A percentile compares a stretch with the other conserved stretches of the same genome.
These are phyloP conservation scores for Ceratobasidium sp. DNA, from an alignment of 1,284 basidiomycete species.

Conservation along the genomic window DNA sequence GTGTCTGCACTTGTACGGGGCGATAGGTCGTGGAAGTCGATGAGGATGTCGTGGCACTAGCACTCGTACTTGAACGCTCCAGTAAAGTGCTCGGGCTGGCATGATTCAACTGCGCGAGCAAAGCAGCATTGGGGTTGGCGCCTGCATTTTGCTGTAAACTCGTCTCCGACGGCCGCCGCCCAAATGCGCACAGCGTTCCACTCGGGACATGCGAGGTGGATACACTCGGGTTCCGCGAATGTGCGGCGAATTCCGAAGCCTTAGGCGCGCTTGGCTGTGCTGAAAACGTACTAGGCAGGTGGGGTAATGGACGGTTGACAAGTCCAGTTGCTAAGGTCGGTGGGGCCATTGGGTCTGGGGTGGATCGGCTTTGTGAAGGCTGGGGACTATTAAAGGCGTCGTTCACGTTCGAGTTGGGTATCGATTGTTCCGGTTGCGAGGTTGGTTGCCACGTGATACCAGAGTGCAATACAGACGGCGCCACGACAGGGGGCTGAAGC, in stretches of 20 bases:
- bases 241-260: neutral
- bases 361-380: neutral
- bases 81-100: slow-evolving; percentile 9
- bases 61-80: slow-evolving; percentile 10
- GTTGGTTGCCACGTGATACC: slow-evolving; percentile 27
- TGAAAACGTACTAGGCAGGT: slow-evolving; percentile 15
- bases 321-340: neutral
- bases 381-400: slow-evolving; percentile 20
- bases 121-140: slow-evolving; percentile 1
- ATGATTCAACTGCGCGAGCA: slow-evolving; percentile 12
- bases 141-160: slow-evolving; percentile 24
- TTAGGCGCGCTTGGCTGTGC: neutral
- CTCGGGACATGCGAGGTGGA: slow-evolving; percentile 28
- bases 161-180: slow-evolving; percentile 25
- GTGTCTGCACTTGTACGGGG: slow-evolving; percentile 6
- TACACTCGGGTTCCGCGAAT: slow-evolving; percentile 30
- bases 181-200: slow-evolving; percentile 36
- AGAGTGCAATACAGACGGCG: slow-evolving; percentile 14
- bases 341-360: slow-evolving; percentile 6
- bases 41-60: neutral
- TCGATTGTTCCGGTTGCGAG: slow-evolving; percentile 30
- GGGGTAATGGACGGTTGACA: slow-evolving; percentile 5
- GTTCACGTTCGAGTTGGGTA: neutral
- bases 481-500: slow-evolving; percentile 14
- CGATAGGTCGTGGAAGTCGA: slow-evolving; percentile 25